These are phyloP conservation scores for Pseudogymnoascus sp. DNA, from an alignment of 2,329 filamentous ascomycete species.

Conservation along the genomic window DNA sequence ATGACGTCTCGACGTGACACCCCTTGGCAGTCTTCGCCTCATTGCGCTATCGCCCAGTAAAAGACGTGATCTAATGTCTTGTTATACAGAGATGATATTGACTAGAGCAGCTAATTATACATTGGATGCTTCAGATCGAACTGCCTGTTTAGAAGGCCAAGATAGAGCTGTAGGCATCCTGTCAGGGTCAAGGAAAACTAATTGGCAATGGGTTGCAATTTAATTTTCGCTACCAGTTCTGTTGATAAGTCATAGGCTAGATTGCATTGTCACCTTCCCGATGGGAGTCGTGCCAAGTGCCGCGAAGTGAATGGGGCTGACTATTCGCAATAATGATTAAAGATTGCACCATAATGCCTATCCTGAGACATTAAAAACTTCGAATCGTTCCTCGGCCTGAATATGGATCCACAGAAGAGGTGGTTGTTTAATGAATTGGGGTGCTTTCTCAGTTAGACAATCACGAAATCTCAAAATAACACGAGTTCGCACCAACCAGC, in stretches of 20 bases:
- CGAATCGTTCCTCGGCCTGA: not conserved
- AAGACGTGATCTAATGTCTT: not conserved
- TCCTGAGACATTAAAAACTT: not conserved
- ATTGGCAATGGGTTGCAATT: not conserved
- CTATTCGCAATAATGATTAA: not conserved
- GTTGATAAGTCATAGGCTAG: not conserved
- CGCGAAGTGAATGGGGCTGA: not conserved
- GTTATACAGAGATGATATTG: not conserved
- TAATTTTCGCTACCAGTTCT: not conserved
- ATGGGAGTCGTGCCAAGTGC: constrained; percentile 1
- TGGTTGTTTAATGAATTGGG: not conserved
- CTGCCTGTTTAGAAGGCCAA: not conserved
- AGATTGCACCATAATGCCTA: not conserved
- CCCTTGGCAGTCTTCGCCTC: not conserved
- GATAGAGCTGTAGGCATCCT: constrained; percentile 1
- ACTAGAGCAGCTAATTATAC: not conserved
- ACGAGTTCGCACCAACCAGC: not conserved
- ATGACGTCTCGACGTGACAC: not conserved
- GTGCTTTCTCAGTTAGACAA: not conserved
- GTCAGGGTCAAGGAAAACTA: not conserved
- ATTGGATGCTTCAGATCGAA: not conserved
- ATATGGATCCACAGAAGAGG: not conserved
- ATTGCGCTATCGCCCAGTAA: constrained; percentile 3
- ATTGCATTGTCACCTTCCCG: not conserved
- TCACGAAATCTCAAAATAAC: not conserved